Percentiles rank a stretch among this genome's conserved stretches.
phyloP scores from a whole-genome alignment of 2,329 filamentous ascomycete genomes.

The Neoarthrinium moseri region DNA sequence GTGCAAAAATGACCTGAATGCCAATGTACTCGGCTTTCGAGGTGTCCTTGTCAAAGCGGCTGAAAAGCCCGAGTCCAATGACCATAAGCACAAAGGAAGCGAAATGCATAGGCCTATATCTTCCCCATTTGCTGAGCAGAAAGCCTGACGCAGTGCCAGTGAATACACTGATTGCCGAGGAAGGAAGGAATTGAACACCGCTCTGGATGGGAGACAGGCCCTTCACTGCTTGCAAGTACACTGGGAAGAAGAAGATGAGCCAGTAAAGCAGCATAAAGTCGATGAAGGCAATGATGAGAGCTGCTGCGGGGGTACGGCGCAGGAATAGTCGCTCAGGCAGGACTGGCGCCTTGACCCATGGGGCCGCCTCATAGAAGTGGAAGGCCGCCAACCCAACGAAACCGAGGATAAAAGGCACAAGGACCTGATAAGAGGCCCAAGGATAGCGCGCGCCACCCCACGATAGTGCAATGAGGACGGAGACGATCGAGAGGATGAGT shows the following conservation, averaged over 20 bases:
- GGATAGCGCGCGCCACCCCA: slow-evolving; percentile 15
- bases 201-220: no score
- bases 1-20: background rate
- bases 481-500: slow-evolving; percentile 29
- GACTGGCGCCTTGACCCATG: slow-evolving; percentile 19
- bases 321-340: slow-evolving; percentile 39
- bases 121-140: background rate
- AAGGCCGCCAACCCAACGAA: slow-evolving; percentile 2
- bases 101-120: background rate
- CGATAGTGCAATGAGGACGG: slow-evolving; percentile 34
- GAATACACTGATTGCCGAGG: background rate
- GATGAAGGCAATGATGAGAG: slow-evolving; percentile 33
- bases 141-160: background rate
- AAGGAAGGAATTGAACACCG: background rate
- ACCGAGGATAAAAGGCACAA: slow-evolving; percentile 12
- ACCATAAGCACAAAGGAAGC: background rate
- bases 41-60: background rate
- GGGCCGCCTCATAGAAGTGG: background rate
- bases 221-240: slow-evolving; percentile 60
- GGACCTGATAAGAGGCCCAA: slow-evolving; percentile 14
- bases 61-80: background rate
- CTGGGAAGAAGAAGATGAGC: slow-evolving; percentile 36
- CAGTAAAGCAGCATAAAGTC: slow-evolving; percentile 33
- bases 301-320: slow-evolving; percentile 36
- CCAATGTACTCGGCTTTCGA: background rate